Base-by-base conservation (phyloP, 139 green algal species). In the Picochlorum sp. region DNA sequence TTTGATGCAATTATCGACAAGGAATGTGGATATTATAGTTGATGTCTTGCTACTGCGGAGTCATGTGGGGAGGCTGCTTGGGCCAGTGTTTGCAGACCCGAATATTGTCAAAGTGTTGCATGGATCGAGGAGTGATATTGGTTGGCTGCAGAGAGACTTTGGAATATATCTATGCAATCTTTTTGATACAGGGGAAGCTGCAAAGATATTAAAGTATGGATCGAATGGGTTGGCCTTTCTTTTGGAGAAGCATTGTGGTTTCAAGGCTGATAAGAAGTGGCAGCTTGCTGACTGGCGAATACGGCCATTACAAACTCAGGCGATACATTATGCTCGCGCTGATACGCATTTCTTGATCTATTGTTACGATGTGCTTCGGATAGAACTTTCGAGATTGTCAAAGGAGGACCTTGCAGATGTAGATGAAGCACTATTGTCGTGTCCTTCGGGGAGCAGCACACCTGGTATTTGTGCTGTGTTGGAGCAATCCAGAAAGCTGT, bases 301-400 rank as follows among this genome's bases (percentile, higher is more conserved):
- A 54, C 78, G 92, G 28, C 92, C 92, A 10, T 78, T 98, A 44
- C 58, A 68, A 4, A 23, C 58, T 0, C 77, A 89, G 28, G 88
- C 95, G 85, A 65, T 96, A 63, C 63, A 83, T 57, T 96, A 98
- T 58, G 92, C 92, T 2, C 73, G 86, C 15, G 61, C 62, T 52
- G 91, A 98, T 83, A 98, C 92, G 2, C 92, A 97, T 79, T 95
- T 84, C 75, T 76, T 98, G 51, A 81, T 97, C 21, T 86, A 95
- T 81, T 83, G 90, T 9, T 81, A 90, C 65, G 92, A 98, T 73
- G 45, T 57, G 49, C 58, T 98, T 16, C 71, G 76, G 71, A 63
- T 76, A 16, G 9, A 65, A 18, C 59, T 55, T 30, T 24, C 45
- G 51, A 50, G 2, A 21, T n/a, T 34, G 10, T n/a, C 75, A 75